Evolutionary conservation across 345 rosid genomes (phyloP), one percentile per base, ranked within the genome.

Genomic region (Leavenworthia alabamica): DNA sequence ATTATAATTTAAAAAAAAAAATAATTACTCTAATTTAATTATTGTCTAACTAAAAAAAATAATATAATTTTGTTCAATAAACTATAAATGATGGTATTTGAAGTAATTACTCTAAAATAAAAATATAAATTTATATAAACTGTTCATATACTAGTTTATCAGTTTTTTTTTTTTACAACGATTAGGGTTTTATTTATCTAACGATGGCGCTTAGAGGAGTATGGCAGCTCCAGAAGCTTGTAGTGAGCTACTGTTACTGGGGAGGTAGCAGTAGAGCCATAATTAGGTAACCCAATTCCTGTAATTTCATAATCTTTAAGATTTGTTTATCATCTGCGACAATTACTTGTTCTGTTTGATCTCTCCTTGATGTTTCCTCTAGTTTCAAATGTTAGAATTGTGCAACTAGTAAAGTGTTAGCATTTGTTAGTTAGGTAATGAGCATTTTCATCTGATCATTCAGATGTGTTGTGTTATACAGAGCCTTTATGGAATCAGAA

Each of bases 211-310:
- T 75, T 28, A 78, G 89, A 81, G 97, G 96, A 27, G 82, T 74
- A 4, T 92, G 98, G 98, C 97, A 92, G 73, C 97, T 89, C 23
- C 68, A 82, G 68, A 92, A 80, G 76, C 79, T 92, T 61, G 69
- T 87, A 2, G 96, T 87, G 14, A 87, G 97, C 81, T 87, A 79
- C 52, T 77, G 86, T 64, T 81, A 87, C 39, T 85, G 96, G 99
- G 97, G 99, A 54, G 99, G 96, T 14, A 93, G 97, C 68, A 86
- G 99, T 47, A 78, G 88, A 47, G 96, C 96, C 48, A 83, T 86
- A 71, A n/a, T n/a, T n/a, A 82, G 91, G 94, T 89, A 68, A 12
- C 50, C n/a, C 8, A 37, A 13, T 37, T 13, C 42, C 16, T 13
- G 1, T 37, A 37, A 31, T 32, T 32, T 32, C 3, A 3, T 3